Base-by-base conservation (phyloP, 1,139 yeast genomes). In the Hyphopichia buzzinii region DNA sequence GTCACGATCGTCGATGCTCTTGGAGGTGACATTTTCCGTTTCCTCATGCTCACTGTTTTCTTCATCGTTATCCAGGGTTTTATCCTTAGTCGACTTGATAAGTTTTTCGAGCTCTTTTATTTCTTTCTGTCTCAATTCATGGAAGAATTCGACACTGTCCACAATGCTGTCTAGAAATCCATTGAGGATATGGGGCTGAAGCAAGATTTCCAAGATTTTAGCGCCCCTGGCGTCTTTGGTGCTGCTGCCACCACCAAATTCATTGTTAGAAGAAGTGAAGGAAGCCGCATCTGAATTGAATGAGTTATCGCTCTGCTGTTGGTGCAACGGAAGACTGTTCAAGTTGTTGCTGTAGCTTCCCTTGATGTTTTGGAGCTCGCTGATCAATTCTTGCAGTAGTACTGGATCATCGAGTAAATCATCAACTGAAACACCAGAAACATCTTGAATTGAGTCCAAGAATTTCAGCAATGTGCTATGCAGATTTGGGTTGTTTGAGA, bases 131-230 rank as follows among this genome's bases (percentile, higher is more conserved):
- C 48, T 46, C 36, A 56, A 49, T 8, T 57, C 55, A 35, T 67
- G 54, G 44, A 65, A 71, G 40, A 63, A 68, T 21, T 59, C 67
- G 17, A 71, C 75, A 45, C 75, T 66, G 16, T 46, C 40, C 22
- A 55, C 62, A 6, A 67, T 43, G 42, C 59, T 57, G 31, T 68
- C 73, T 28, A 67, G 50, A 24, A 71, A 58, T 3, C 75, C 76
- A 35, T 54, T 57, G 35, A 72, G 52, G 15, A 72, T 61, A 40
- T 71, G 76, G 14, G 77, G 76, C 43, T 71, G 77, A 35, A 70
- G 55, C 28, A 72, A 52, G 23, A 72, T 49, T 41, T 72, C 77
- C 30, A 72, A 42, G 30, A 72, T 54, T 43, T 69, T 70, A 29
- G 63, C 62, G 4, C 71, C 71, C 25, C 71, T 55, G 10, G 66